Evolutionary conservation across 2,329 filamentous ascomycete species (phyloP).

Genomic region (Botrytis medusae): DNA sequence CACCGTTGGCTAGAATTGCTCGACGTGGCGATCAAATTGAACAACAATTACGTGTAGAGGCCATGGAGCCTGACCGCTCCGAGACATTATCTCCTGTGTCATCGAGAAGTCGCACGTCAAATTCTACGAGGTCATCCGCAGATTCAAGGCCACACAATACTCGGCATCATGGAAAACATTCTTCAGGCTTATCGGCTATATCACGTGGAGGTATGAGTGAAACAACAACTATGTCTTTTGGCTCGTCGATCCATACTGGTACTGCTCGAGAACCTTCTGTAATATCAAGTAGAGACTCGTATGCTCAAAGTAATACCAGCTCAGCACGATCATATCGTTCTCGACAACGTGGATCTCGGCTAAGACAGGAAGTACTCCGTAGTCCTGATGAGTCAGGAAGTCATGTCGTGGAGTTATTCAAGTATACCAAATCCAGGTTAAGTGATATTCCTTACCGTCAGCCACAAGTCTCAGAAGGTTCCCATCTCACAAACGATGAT

Average conservation of each 20-base stretch:
- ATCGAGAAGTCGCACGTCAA: conserved; percentile 40
- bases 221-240: conserved; percentile 67
- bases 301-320: conserved; percentile 53
- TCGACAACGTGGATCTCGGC: conserved; percentile 58
- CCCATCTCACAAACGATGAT: conserved; percentile 70
- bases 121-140: conserved; percentile 53
- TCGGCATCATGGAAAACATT: conserved; percentile 36
- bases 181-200: conserved; percentile 44
- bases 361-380: conserved; percentile 76
- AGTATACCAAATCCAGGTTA: conserved; percentile 76
- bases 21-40: conserved; percentile 58
- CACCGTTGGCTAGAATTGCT: conserved; percentile 73
- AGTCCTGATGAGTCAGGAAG: conserved; percentile 70
- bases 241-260: conserved; percentile 52
- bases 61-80: conserved; percentile 33
- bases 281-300: conserved; percentile 48
- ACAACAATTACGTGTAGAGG: conserved; percentile 27
- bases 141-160: conserved; percentile 50
- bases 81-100: conserved; percentile 40
- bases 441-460: conserved; percentile 81
- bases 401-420: conserved; percentile 73
- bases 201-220: conserved; percentile 57
- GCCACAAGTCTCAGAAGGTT: conserved; percentile 57
- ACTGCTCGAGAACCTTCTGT: conserved; percentile 36
- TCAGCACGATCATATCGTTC: conserved; percentile 43